Evolutionary conservation across 495 filamentous ascomycete species (phyloP).

Genomic region (Tuber brumale): DNA sequence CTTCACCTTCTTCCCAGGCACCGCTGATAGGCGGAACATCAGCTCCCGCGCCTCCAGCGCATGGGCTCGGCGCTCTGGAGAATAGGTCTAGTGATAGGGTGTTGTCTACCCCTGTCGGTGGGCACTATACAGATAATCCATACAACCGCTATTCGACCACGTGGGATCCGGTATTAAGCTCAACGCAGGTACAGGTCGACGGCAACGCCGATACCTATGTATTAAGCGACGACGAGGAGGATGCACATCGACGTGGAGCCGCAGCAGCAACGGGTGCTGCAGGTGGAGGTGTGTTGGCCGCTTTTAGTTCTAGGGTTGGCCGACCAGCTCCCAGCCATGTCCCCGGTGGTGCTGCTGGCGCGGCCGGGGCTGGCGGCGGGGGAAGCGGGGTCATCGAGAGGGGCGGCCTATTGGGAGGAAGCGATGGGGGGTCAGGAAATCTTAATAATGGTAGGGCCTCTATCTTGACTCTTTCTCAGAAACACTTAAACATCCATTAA

Average conservation of each 20-base stretch:
- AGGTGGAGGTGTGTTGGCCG: constrained; percentile 10
- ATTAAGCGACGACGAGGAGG: constrained; percentile 39
- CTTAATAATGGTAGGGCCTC: constrained; percentile 18
- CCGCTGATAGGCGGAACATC: neutral
- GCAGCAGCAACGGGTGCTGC: constrained; percentile 6
- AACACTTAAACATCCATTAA: neutral
- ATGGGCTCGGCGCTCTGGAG: constrained; percentile 2
- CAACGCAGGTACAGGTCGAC: constrained; percentile 22
- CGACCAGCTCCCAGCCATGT: neutral
- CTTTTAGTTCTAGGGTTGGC: neutral
- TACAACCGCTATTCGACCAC: constrained; percentile 38
- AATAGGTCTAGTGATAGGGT: constrained; percentile 16
- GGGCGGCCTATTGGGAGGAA: constrained; percentile 15
- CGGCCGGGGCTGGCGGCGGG: neutral
- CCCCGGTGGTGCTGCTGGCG: neutral
- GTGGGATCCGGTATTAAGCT: constrained; percentile 36
- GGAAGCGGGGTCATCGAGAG: constrained; percentile 5
- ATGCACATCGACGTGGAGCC: neutral
- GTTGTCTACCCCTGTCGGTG: constrained; percentile 32
- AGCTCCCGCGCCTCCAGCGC: constrained; percentile 5
- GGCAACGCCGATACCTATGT: constrained; percentile 21
- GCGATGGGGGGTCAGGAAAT: constrained; percentile 13
- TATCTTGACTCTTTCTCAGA: neutral
- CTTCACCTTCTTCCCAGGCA: constrained; percentile 12
- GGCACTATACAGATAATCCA: constrained; percentile 40